Evolutionary conservation across 129 eudicot species (phyloP), one percentile per base, ranked within the genome.

Genomic region (Lonicera japonica): DNA sequence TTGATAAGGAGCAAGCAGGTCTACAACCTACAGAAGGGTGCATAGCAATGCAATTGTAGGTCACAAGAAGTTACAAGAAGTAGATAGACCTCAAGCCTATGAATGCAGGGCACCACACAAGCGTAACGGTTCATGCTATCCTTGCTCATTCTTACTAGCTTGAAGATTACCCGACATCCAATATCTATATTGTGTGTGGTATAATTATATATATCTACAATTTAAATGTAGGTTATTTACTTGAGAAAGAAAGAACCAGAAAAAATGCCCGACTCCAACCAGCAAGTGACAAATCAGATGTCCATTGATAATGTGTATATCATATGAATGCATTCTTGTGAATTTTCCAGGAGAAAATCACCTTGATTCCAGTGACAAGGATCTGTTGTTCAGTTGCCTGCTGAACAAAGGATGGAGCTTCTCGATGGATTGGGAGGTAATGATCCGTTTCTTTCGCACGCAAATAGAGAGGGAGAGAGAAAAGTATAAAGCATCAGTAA

Each of bases 1-100:
- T 77, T 92, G 99, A 73, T 92, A 92, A 0, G 99, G 99, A 20
- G 99, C 99, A 69, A 92, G 95, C 65, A 92, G 83, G 78, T 92
- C 99, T 54, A 92, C 99, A 61, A 92, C 99, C 99, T 92, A 60
- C 34, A 38, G 56, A 57, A 68, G 6, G 54, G 15, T 6, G 56
- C 41, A 41, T 47, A 54, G 8, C 58, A 40, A 54, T 39, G 57
- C 45, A 51, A 74, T 29, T 25, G 21, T 46, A 46, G 61, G 47
- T 29, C 4, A 11, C n/a, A 43, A 25, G 2, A 17, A 17, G 8
- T 1, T 5, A 25, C 11, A 25, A 0, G 19, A 46, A 52, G 5
- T 36, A 48, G 41, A 20, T 17, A 21, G 4, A 21, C 51, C n/a
- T 41, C 6, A 9, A 61, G 39, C 60, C 20, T 15, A 25, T 38